phyloP scores from a whole-genome alignment of 768 basidiomycete species.

The Mycena maculata region DNA sequence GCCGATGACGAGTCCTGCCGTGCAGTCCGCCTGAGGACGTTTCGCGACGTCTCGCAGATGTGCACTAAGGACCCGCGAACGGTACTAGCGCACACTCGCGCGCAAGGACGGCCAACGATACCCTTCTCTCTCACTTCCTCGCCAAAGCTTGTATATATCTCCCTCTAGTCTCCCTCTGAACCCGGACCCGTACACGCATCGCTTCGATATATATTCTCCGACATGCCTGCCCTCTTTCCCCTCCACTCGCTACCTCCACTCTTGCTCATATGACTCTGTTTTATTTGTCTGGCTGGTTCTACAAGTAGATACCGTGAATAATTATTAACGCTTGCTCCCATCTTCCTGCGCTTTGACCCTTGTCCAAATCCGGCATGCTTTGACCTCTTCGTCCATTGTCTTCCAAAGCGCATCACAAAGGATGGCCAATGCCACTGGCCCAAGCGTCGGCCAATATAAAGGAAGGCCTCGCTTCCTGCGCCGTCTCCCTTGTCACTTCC shows the following conservation, averaged over 20 bases:
- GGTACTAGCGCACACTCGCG: constrained; percentile 4
- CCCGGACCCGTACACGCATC: constrained; percentile 10
- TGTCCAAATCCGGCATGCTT: constrained; percentile 9
- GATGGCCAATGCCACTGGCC: background rate
- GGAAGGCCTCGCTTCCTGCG: background rate
- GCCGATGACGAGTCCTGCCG: constrained; percentile 29
- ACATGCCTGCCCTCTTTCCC: constrained; percentile 10
- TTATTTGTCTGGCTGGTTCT: constrained; percentile 24
- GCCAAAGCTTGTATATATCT: constrained; percentile 17
- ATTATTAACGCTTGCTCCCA: constrained; percentile 21
- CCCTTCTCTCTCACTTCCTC: constrained; percentile 14
- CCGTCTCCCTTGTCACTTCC: background rate
- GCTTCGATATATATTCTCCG: constrained; percentile 16
- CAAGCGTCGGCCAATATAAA: background rate
- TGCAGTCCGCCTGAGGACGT: background rate
- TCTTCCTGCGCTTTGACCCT: background rate
- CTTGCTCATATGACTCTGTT: constrained; percentile 17
- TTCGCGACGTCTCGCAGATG: background rate
- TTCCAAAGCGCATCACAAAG: constrained; percentile 22
- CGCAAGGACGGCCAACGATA: constrained; percentile 24
- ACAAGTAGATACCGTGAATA: constrained; percentile 29
- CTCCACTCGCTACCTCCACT: constrained; percentile 6
- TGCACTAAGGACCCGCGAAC: background rate
- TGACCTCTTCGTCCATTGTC: constrained; percentile 8
- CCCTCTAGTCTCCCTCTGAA: constrained; percentile 30